Conservation (phyloP, 2,329 filamentous ascomycete species). For the Biscogniauxia mediterranea region DNA sequence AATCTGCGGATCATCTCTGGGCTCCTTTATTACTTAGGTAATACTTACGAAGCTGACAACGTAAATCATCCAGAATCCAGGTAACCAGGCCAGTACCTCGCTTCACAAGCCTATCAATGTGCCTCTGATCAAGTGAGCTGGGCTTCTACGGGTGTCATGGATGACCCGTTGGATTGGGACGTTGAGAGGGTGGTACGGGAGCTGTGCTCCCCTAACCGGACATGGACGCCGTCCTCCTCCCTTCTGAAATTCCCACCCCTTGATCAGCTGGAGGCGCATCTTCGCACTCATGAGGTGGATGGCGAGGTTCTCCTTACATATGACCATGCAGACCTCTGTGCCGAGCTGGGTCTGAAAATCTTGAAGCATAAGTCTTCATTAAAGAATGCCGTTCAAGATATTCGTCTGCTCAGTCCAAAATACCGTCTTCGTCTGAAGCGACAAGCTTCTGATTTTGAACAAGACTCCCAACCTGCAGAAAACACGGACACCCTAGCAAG, state of each 20-base stretch:
- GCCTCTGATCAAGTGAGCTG: not conserved
- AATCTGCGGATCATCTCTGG: not conserved
- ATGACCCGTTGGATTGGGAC: slow-evolving; percentile 75
- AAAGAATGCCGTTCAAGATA: slow-evolving; percentile 53
- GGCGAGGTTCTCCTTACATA: slow-evolving; percentile 62
- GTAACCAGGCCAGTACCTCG: not conserved
- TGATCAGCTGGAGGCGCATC: slow-evolving; percentile 46
- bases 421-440: slow-evolving; percentile 39
- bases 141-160: slow-evolving; percentile 19
- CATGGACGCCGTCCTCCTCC: slow-evolving; percentile 42
- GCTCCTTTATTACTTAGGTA: too few species aligned
- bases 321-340: slow-evolving; percentile 50
- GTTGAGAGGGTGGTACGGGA: slow-evolving; percentile 64
- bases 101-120: not conserved
- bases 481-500: not conserved
- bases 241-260: slow-evolving; percentile 49
- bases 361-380: slow-evolving; percentile 59
- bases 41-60: too few species aligned
- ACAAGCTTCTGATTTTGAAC: slow-evolving; percentile 14
- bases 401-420: slow-evolving; percentile 51
- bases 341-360: slow-evolving; percentile 55
- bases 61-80: not conserved
- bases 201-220: slow-evolving; percentile 55
- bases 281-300: slow-evolving; percentile 63
- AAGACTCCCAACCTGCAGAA: slow-evolving; percentile 2